A percentile compares a stretch with the other conserved stretches of the same genome.
Conservation (phyloP, 2,329 filamentous ascomycete species). For the Cryphonectria radicalis region DNA sequence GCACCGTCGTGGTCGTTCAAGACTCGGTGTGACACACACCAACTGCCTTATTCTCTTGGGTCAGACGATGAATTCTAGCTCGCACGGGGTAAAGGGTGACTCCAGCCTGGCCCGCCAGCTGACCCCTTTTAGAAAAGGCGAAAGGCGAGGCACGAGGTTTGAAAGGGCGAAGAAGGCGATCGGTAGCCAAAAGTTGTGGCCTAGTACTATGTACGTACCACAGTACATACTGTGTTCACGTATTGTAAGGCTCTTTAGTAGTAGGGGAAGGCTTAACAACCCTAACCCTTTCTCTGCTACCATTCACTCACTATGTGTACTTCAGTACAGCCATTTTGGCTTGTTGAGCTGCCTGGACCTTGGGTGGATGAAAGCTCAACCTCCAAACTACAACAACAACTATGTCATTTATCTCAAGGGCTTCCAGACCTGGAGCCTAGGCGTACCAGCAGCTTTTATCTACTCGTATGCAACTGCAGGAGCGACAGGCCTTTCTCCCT, state of each 20-base stretch:
- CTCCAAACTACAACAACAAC: too few relatives aligned
- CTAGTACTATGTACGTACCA: background rate
- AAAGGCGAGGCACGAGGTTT: conserved; percentile 5
- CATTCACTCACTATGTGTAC: background rate
- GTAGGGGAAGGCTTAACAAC: background rate
- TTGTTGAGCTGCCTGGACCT: background rate
- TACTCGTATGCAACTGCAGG: background rate
- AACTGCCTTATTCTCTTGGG: background rate
- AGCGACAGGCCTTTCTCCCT: too few relatives aligned
- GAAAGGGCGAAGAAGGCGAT: background rate
- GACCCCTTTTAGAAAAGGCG: background rate
- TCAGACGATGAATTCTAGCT: background rate
- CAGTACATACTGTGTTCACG: background rate
- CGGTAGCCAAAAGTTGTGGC: background rate
- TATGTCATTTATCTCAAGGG: too few relatives aligned
- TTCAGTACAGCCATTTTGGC: background rate
- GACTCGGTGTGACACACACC: background rate
- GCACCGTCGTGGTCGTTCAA: background rate
- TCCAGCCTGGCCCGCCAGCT: background rate
- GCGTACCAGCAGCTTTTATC: background rate
- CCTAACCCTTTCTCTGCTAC: background rate
- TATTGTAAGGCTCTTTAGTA: background rate
- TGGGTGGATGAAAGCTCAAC: too few relatives aligned
- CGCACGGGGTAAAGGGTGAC: background rate
- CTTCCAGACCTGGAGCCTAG: background rate